These are phyloP conservation scores for Lolium rigidum DNA, from an alignment of 176 grass and related monocot genomes.

Conservation along the genomic window DNA sequence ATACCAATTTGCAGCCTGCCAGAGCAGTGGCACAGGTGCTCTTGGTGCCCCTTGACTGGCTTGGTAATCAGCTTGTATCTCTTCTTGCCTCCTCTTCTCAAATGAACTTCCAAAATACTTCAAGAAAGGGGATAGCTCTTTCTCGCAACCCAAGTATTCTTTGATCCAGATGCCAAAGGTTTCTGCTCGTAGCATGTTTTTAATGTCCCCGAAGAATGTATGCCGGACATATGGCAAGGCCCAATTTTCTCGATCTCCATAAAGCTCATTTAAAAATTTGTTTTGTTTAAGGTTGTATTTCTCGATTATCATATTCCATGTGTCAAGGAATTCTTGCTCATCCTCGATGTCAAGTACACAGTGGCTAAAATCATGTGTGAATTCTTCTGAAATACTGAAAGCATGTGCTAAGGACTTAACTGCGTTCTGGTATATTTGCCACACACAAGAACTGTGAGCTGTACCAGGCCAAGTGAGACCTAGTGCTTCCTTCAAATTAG, in stretches of 20 bases:
- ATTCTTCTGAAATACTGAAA: slow-evolving; percentile 55
- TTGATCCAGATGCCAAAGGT: slow-evolving; percentile 49
- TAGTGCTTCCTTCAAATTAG: slow-evolving; percentile 67
- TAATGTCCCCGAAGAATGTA: slow-evolving; percentile 73
- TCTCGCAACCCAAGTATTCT: slow-evolving; percentile 56
- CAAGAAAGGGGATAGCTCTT: slow-evolving; percentile 58
- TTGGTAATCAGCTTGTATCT: slow-evolving; percentile 83
- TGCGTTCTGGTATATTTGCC: slow-evolving; percentile 85
- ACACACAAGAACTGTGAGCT: slow-evolving; percentile 59
- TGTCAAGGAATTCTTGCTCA: slow-evolving; percentile 69
- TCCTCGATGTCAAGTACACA: slow-evolving; percentile 84
- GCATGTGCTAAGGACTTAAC: slow-evolving; percentile 56
- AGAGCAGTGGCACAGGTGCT: slow-evolving; percentile 66
- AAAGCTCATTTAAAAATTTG: slow-evolving; percentile 67
- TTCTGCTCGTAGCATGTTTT: slow-evolving; percentile 65
- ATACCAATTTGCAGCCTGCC: slow-evolving; percentile 83
- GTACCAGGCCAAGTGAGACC: slow-evolving; percentile 66
- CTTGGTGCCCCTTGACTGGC: slow-evolving; percentile 57
- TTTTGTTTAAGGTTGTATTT: slow-evolving; percentile 78
- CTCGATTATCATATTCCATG: slow-evolving; percentile 78
- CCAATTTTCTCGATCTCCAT: slow-evolving; percentile 80
- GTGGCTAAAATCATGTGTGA: slow-evolving; percentile 67
- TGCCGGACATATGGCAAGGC: slow-evolving; percentile 56
- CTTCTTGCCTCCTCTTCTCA: slow-evolving; percentile 67
- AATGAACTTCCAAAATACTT: slow-evolving; percentile 55